These are phyloP conservation scores for Starmerella kuoi DNA, from an alignment of 805 yeast genomes.

Conservation along the genomic window DNA sequence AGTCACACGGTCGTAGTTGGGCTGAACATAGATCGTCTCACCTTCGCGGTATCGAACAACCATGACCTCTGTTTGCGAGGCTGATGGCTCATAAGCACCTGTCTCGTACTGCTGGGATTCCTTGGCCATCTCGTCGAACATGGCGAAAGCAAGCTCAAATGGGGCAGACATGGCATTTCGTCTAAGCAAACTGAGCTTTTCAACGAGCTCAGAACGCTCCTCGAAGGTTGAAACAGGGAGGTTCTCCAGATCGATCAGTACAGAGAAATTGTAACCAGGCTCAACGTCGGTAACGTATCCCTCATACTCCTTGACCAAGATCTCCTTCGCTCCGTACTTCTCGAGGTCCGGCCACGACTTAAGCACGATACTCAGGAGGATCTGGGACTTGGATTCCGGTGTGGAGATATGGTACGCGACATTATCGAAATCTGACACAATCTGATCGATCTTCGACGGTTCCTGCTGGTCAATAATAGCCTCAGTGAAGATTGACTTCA, in stretches of 20 bases:
- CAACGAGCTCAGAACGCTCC: slow-evolving; percentile 43
- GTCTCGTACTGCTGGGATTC: slow-evolving; percentile 28
- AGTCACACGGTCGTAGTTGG: slow-evolving; percentile 91
- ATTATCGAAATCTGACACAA: slow-evolving; percentile 89
- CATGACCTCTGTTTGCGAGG: slow-evolving; percentile 44
- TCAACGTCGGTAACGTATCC: slow-evolving; percentile 48
- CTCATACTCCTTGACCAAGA: slow-evolving; percentile 38
- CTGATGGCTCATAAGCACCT: slow-evolving; percentile 31
- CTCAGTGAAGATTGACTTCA: slow-evolving; percentile 69
- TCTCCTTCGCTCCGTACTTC: slow-evolving; percentile 42
- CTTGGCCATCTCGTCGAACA: slow-evolving; percentile 53
- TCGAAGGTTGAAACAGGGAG: slow-evolving; percentile 31
- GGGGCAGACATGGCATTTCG: slow-evolving; percentile 88
- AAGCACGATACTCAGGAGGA: slow-evolving; percentile 57
- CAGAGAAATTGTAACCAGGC: slow-evolving; percentile 68
- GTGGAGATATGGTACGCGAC: slow-evolving; percentile 89
- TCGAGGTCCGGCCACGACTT: slow-evolving; percentile 66
- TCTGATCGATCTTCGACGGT: slow-evolving; percentile 55
- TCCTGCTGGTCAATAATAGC: slow-evolving; percentile 42
- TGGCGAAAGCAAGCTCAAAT: slow-evolving; percentile 69
- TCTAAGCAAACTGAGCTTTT: slow-evolving; percentile 61
- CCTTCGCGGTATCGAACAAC: slow-evolving; percentile 80
- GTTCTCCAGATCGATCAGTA: slow-evolving; percentile 48
- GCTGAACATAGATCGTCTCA: slow-evolving; percentile 80
- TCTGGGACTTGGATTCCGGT: slow-evolving; percentile 55